Percentiles rank a stretch among this genome's conserved stretches.
phyloP scores from a whole-genome alignment of 2,329 filamentous ascomycete species.

The Colletotrichum musae region DNA sequence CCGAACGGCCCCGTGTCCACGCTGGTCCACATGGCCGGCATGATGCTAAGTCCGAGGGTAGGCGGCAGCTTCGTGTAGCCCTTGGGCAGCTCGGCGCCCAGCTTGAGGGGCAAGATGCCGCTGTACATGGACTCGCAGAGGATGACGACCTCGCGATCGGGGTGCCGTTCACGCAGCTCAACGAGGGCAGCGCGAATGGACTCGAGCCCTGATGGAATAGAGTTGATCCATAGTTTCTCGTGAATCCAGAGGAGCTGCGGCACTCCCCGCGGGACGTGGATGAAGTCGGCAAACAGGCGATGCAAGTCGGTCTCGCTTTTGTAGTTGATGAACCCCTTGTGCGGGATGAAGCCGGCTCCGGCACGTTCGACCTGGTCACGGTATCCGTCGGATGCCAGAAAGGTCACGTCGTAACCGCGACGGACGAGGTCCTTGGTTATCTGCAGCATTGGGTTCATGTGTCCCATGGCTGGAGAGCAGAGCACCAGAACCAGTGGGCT shows the following conservation, averaged over 20 bases:
- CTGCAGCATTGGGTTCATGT: slow-evolving; percentile 20
- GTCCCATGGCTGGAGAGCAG: slow-evolving; percentile 10
- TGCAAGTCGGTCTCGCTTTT: slow-evolving; percentile 3
- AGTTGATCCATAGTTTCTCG: slow-evolving; percentile 18
- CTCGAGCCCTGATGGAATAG: slow-evolving; percentile 11
- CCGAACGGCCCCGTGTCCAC: slow-evolving; percentile 56
- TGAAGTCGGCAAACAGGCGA: slow-evolving; percentile 11
- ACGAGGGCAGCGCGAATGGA: slow-evolving; percentile 48
- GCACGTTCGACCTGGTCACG: slow-evolving; percentile 48
- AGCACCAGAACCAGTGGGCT: slow-evolving; percentile 4
- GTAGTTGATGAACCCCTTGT: slow-evolving; percentile 16
- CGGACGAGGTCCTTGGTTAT: slow-evolving; percentile 1
- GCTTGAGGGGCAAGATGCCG: slow-evolving; percentile 54
- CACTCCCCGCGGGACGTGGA: slow-evolving; percentile 34
- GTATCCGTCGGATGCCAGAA: slow-evolving; percentile 51
- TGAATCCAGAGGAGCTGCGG: slow-evolving; percentile 35
- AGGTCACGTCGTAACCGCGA: slow-evolving; percentile 48
- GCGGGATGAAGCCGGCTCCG: slow-evolving; percentile 52
- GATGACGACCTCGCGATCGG: slow-evolving; percentile 56
- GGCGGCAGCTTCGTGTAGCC: slow-evolving; percentile 52
- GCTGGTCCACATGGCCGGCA: slow-evolving; percentile 54
- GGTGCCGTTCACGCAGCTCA: slow-evolving; percentile 48
- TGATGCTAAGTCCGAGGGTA: slow-evolving; percentile 56
- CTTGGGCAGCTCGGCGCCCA: slow-evolving; percentile 54
- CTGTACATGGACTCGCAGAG: slow-evolving; percentile 56